Evolutionary conservation across 352 stramenopile species (phyloP), one percentile per base, ranked within the genome.

Genomic region (Pythium sp.): DNA sequence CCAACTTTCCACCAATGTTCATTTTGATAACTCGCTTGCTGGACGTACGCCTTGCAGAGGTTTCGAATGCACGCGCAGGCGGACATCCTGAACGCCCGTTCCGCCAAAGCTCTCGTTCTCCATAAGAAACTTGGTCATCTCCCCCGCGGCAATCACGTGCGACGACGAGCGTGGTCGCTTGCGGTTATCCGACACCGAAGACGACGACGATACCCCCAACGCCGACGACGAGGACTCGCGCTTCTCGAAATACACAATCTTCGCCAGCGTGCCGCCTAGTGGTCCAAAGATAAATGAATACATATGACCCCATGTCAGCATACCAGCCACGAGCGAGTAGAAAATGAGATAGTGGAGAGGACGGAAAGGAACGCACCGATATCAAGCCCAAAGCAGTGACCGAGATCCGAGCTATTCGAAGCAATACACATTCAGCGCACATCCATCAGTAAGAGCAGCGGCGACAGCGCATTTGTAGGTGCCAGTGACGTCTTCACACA

Each of bases 221-320:
- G 47, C 28, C n/a, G 47, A 26, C 5, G 47, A 54, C 14, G 60
- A 68, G 0, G 65, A 36, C 20, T 88, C 78, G 53, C 76, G 73
- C 34, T 93, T 89, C 69, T 98, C 92, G 67, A 98, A 98, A 76
- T 98, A 98, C 59, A 98, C 94, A 68, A 98, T 96, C 79, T 99
- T 99, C 28, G 86, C 90, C 60, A 99, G 79, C 41, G 94, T 98
- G 0, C 95, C 95, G 20, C 95, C 92, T 84, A 87, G 8, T 12
- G 11, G 1, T 12, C 49, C 34, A 34, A 18, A 56, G 26, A 15
- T 15, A 49, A 14, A 51, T 38, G 71, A 5, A 9, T 26, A 69
- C 15, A 36, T 43, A 22, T 20, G 20, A 22, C 5, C 18, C 12
- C 41, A 49, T 49, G 18, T 51, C 18, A 51, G 43, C 43, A 51